phyloP scores from a whole-genome alignment of 2,329 filamentous ascomycete species.

The Albophoma yamanashiensis region DNA sequence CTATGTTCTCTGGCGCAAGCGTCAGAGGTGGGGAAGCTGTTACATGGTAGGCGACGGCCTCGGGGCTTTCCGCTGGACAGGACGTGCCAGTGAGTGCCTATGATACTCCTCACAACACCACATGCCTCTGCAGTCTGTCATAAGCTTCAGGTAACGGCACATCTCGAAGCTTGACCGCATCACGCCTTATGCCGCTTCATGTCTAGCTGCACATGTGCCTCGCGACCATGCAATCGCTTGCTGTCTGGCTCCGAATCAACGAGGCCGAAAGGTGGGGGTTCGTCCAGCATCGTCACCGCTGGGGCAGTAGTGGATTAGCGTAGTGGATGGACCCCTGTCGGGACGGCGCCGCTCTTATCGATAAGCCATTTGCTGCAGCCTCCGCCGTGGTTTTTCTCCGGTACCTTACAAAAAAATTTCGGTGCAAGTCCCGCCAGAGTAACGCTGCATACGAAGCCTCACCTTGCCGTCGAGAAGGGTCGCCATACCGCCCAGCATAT shows the following conservation, averaged over 20 bases:
- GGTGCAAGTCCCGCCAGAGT: background rate
- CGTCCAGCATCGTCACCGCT: background rate
- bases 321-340: background rate
- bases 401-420: slow-evolving; percentile 4
- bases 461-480: background rate
- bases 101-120: too few species aligned
- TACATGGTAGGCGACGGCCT: too few species aligned
- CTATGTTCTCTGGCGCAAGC: background rate
- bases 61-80: background rate
- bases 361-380: slow-evolving; percentile 14
- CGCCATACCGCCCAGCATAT: background rate
- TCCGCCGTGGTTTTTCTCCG: slow-evolving; percentile 8
- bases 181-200: background rate
- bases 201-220: background rate
- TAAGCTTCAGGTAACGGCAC: too few species aligned
- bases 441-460: background rate
- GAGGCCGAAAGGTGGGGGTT: background rate
- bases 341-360: slow-evolving; percentile 14
- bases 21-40: background rate
- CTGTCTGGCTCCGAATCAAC: too few species aligned
- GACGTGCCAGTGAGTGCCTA: background rate
- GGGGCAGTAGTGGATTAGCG: too few species aligned
- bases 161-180: background rate
- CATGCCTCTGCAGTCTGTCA: too few species aligned
- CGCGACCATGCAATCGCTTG: too few species aligned